These are phyloP conservation scores for Tremellales sp. DNA, from an alignment of 1,284 basidiomycete genomes.

Conservation along the genomic window DNA sequence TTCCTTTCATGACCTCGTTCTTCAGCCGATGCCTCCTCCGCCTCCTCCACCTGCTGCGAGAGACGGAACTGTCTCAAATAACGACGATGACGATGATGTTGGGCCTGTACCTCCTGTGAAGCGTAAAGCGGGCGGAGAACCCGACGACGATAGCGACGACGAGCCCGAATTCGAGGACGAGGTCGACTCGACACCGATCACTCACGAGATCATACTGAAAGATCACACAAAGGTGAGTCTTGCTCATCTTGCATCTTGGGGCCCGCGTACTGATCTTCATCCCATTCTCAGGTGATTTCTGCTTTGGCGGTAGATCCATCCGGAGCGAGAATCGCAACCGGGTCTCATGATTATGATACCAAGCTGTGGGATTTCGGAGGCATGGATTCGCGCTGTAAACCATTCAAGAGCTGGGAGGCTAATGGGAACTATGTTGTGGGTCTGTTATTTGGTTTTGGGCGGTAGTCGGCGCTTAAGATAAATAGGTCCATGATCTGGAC, in stretches of 20 bases:
- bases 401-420: constrained; percentile 94
- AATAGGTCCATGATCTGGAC: constrained; percentile 79
- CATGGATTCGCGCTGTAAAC: constrained; percentile 78
- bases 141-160: constrained; percentile 15
- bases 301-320: constrained; percentile 88
- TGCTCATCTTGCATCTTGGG: not conserved
- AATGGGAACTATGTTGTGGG: constrained; percentile 86
- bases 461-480: not conserved
- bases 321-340: constrained; percentile 84
- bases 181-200: constrained; percentile 47
- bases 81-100: constrained; percentile 18
- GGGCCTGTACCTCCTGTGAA: constrained; percentile 19
- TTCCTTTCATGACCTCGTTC: not conserved
- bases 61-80: constrained; percentile 11
- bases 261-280: not conserved
- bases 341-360: constrained; percentile 93
- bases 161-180: constrained; percentile 38
- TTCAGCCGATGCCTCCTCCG: not conserved
- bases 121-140: constrained; percentile 21
- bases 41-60: constrained; percentile 7
- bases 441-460: constrained; percentile 13
- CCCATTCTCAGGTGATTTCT: constrained; percentile 63
- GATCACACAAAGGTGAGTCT: constrained; percentile 74
- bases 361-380: constrained; percentile 99
- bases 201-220: constrained; percentile 81